Evolutionary conservation across 495 filamentous ascomycete species (phyloP), one percentile per base, ranked within the genome.

Genomic region (Tuber borchii): DNA sequence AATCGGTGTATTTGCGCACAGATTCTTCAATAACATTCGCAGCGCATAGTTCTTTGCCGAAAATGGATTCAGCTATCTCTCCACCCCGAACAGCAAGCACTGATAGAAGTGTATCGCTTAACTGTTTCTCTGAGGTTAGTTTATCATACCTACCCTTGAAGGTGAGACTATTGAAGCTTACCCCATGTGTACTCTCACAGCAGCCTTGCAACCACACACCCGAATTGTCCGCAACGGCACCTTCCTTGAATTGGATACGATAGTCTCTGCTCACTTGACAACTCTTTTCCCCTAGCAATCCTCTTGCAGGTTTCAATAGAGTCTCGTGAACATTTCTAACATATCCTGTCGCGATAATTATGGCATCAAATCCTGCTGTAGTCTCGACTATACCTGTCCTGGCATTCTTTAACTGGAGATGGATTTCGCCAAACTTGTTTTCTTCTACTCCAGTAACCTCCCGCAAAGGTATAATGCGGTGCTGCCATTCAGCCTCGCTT

Each of bases 161-260:
- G 72, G 51, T 68, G 72, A 42, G 20, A 72, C 39, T 16, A 20
- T 19, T 46, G 75, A 44, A 68, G 88, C 90, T 88, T 86, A 93
- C 91, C 48, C 95, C 95, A 83, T 97, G 95, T 42, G 93, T 97
- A 75, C 87, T 89, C 85, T 99, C 93, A 81, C 93, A 95, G 83
- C 94, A 97, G 1, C 95, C 95, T 84, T 97, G 95, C 76, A 99
- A 86, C 93, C 93, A 99, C 45, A 97, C 87, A 17, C 94, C 94
- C 12, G 89, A 88, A 20, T 90, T 86, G 9, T 83, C 75, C 69
- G 85, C 85, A 42, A 97, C 91, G 76, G 88, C 88, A 39, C 87
- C 88, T 12, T 86, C 85, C 39, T 89, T 87, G 78, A 94, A 91
- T 40, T 87, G 84, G 4, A 97, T 88, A 19, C 87, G 86, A 82